Evolutionary conservation across 768 basidiomycete species (phyloP).

Genomic region (Termitomyces sp.): DNA sequence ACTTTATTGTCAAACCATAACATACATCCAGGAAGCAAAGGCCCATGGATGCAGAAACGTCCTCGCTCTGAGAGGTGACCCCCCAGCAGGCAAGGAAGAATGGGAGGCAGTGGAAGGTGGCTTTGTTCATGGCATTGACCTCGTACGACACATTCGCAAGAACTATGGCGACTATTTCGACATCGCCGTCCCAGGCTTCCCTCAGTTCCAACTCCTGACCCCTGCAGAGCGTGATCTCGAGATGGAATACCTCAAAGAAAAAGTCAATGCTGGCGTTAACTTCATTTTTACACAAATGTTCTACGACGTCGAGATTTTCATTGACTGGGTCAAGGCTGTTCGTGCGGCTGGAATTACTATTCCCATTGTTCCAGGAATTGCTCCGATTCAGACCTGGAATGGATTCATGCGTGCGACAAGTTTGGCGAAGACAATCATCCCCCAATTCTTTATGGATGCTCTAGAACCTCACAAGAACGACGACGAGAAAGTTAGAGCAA

Average conservation of each 20-base stretch:
- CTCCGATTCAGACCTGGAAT: slow-evolving; percentile 95
- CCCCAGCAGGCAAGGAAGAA: slow-evolving; percentile 80
- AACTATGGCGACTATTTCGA: slow-evolving; percentile 92
- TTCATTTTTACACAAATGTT: slow-evolving; percentile 99
- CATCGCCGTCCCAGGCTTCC: slow-evolving; percentile 91
- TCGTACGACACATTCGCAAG: slow-evolving; percentile 81
- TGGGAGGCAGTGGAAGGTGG: slow-evolving; percentile 93
- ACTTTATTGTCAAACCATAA: slow-evolving; percentile 5
- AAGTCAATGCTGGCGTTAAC: slow-evolving; percentile 83
- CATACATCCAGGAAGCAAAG: slow-evolving; percentile 74
- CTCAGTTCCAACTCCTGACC: slow-evolving; percentile 72
- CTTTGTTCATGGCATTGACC: slow-evolving; percentile 87
- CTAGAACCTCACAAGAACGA: slow-evolving; percentile 87
- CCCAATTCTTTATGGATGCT: slow-evolving; percentile 65
- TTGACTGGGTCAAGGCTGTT: slow-evolving; percentile 82
- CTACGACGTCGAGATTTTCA: slow-evolving; percentile 89
- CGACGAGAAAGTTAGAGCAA: slow-evolving; percentile 87
- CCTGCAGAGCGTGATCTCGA: slow-evolving; percentile 73
- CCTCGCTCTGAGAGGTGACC: slow-evolving; percentile 90
- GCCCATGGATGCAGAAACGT: slow-evolving; percentile 86
- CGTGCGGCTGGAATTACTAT: slow-evolving; percentile 83
- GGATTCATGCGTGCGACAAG: slow-evolving; percentile 83
- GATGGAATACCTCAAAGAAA: slow-evolving; percentile 83
- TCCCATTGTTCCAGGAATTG: slow-evolving; percentile 91
- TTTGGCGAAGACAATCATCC: slow-evolving; percentile 75